Conservation (phyloP, 805 yeast species). For the Saccharomycopsis capsularis region DNA sequence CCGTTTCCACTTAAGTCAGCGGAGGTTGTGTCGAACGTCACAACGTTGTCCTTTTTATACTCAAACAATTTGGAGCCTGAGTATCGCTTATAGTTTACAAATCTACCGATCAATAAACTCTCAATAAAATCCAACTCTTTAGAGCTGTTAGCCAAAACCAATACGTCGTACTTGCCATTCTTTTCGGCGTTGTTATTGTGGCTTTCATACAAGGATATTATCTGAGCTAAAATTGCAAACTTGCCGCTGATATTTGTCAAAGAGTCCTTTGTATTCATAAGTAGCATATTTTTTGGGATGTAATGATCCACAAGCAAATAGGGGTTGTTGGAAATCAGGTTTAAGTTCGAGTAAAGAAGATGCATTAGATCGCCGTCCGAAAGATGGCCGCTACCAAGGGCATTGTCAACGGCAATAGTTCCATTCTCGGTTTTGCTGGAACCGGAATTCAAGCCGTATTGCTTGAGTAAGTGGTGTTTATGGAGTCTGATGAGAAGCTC, state of each 20-base stretch:
- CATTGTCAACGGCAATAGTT: not conserved
- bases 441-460: not conserved
- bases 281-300: conserved; percentile 60
- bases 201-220: conserved; percentile 34
- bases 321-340: conserved; percentile 46
- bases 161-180: conserved; percentile 28
- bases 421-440: not conserved
- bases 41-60: conserved; percentile 23
- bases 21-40: not conserved
- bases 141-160: conserved; percentile 51
- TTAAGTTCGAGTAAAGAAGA: conserved; percentile 12
- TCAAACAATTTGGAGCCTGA: conserved; percentile 57
- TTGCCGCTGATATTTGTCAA: conserved; percentile 53
- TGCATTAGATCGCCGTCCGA: conserved; percentile 8
- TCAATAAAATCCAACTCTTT: conserved; percentile 76
- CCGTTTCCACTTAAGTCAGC: not conserved
- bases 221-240: conserved; percentile 44
- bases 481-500: conserved; percentile 18
- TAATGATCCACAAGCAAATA: conserved; percentile 69
- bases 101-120: conserved; percentile 68
- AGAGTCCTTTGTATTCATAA: conserved; percentile 57
- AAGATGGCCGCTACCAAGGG: not conserved
- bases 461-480: conserved; percentile 6
- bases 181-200: conserved; percentile 25
- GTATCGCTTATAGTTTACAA: conserved; percentile 55